Base-by-base conservation (phyloP, 495 filamentous ascomycete species). In the Astrothelium subdiscretum region DNA sequence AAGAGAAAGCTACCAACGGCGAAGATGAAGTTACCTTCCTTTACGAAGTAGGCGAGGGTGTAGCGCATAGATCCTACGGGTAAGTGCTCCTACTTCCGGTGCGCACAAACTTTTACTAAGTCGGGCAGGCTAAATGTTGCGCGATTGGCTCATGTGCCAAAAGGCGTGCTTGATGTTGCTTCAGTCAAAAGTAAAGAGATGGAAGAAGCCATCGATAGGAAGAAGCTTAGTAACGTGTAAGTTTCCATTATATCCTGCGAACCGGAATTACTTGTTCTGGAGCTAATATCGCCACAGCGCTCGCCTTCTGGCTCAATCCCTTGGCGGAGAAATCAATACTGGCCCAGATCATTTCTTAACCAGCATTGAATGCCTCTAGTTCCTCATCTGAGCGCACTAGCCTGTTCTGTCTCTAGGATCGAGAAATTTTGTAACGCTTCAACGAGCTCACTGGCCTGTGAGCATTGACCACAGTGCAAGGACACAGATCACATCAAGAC, bases 41-140 rank as follows among this genome's bases (percentile, higher is more conserved):
- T 58, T 76, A 84, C 75, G 81, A 76, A 60, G 84, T 96, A 1
- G 85, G 81, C 2, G 89, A 92, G 63, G 95, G 95, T 0, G 87
- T 95, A 2, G 92, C 95, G 12, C 91, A 96, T 78, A 81, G 94
- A 13, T 91, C 86, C 35, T 99, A 99, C 69, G 94, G 94, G 48
- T 54, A 15, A 54, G 48, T 24, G 2, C 74, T 62, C 20, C 44
- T 64, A 1, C 2, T 27, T 32, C 2, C 43, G 20, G 20, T 26
- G 6, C 2, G 15, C 48, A 29, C 6, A 20, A 29, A 6, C 11
- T 31, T 51, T 31, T 13, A 8, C 24, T 29, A 27, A 54, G 2
- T 24, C 24, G 8, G 8, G 3, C 48, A 54, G 48, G 24, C 59
- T 99, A 18, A 97, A 97, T 71, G 94, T 97, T 27, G 94, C 94